Conservation (phyloP, 805 yeast genomes). For the Pichia paraexigua region DNA sequence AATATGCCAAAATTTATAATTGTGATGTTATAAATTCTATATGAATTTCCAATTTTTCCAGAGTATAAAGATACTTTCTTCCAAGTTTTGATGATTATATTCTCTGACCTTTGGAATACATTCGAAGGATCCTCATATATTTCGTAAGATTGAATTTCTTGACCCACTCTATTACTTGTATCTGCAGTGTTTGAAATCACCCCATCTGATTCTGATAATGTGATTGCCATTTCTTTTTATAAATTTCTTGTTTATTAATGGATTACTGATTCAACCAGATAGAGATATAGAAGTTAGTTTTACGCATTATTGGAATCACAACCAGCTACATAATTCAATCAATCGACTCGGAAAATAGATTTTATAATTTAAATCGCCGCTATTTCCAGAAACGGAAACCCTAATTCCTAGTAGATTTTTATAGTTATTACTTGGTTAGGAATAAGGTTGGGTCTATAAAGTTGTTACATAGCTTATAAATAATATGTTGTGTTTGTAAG, state of each 20-base stretch:
- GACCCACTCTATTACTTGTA: neutral
- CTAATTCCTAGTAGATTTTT: neutral
- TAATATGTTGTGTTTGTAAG: neutral
- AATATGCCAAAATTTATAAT: slow-evolving; percentile 48
- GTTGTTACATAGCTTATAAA: neutral
- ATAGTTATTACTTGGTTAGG: neutral
- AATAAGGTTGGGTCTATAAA: neutral
- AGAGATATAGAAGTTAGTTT: too few relatives aligned
- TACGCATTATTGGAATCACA: too few relatives aligned
- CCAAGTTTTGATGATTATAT: neutral
- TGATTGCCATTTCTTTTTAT: neutral
- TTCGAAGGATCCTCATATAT: neutral
- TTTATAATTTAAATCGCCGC: neutral
- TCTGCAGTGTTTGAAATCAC: neutral
- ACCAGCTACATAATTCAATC: too few relatives aligned
- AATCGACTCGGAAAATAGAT: neutral
- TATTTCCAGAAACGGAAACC: neutral
- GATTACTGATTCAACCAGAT: too few relatives aligned
- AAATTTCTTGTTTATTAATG: too few relatives aligned
- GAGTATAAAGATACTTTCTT: neutral
- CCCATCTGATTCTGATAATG: neutral
- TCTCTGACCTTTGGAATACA: neutral
- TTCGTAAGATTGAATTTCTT: neutral
- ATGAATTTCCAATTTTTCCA: slow-evolving; percentile 12
- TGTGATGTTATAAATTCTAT: slow-evolving; percentile 41